Evolutionary conservation across 164 flowering plant genomes (phyloP), one percentile per base, ranked within the genome.

Genomic region (Macadamia integrifolia): DNA sequence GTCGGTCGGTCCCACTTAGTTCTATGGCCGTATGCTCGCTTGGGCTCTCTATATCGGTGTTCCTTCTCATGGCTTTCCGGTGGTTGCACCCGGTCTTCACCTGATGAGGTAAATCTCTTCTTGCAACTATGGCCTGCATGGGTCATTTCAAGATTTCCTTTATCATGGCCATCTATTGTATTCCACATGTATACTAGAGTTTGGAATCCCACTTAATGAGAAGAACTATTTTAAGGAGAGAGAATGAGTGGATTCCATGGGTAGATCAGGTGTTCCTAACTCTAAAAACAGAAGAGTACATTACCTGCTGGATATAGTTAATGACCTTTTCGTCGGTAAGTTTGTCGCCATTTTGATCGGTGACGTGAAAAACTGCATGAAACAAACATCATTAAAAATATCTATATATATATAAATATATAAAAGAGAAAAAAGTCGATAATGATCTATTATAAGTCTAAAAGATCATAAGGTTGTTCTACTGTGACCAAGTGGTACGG

Each of bases 351-450:
- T 75, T 66, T 61, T 82, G 80, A 78, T 90, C 87, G 75, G 78
- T 86, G 9, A 88, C 90, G 57, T 90, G 88, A 65, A 90, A 90
- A 46, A 90, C 96, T 88, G 88, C 79, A 79, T 23, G 23, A 23
- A 23, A 23, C 23, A 23, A 23, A 23, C 23, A 23, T 23, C 23
- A 23, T 23, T 23, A 23, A 23, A 23, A 23, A 23, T 23, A 23
- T 23, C 23, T 23, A 23, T 23, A 23, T 23, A 23, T 23, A 23
- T 23, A 23, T 23, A 23, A 23, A 23, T 23, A 23, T 23, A 23
- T 23, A 23, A 23, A 23, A 23, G 23, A 23, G 23, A 23, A 23
- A 23, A 23, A 23, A 23, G 23, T 23, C 23, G 0, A 23, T 23
- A 23, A 23, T 23, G 23, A 23, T 23, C 23, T 23, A 23, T 23